These are phyloP conservation scores for Wickerhamomyces canadensis DNA, from an alignment of 805 yeast genomes.

Conservation along the genomic window DNA sequence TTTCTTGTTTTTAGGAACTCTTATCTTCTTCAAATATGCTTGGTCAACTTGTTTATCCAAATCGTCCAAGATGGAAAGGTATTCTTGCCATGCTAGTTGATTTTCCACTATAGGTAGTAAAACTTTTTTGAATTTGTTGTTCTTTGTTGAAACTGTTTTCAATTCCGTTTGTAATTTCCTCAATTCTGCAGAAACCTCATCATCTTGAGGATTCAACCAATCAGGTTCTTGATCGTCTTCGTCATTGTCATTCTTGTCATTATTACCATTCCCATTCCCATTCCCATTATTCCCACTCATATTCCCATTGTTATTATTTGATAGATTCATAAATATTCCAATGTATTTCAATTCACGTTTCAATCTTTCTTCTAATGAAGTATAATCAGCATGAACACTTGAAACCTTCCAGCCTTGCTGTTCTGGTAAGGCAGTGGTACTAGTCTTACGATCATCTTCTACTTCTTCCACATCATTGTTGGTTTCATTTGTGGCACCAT, in stretches of 20 bases:
- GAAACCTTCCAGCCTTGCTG: slow-evolving; percentile 45
- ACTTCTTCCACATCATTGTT: slow-evolving; percentile 23
- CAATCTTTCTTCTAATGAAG: slow-evolving; percentile 78
- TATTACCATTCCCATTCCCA: slow-evolving; percentile 16
- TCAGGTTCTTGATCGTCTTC: slow-evolving; percentile 30
- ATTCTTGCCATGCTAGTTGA: slow-evolving; percentile 93
- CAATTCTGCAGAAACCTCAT: slow-evolving; percentile 84
- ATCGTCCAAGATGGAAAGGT: slow-evolving; percentile 82
- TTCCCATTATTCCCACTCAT: slow-evolving; percentile 17
- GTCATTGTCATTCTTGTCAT: slow-evolving; percentile 15
- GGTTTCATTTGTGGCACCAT: slow-evolving; percentile 17
- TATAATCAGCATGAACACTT: slow-evolving; percentile 55
- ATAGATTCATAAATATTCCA: slow-evolving; percentile 73
- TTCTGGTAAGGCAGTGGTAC: slow-evolving; percentile 28
- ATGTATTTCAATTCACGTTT: slow-evolving; percentile 84
- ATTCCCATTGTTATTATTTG: slow-evolving; percentile 16
- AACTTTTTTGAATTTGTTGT: slow-evolving; percentile 59
- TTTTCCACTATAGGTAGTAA: slow-evolving; percentile 74
- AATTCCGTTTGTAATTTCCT: slow-evolving; percentile 67
- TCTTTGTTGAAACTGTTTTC: slow-evolving; percentile 52
- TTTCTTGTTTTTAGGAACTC: slow-evolving; percentile 54
- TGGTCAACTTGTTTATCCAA: slow-evolving; percentile 96
- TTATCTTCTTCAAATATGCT: slow-evolving; percentile 76
- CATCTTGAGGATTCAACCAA: slow-evolving; percentile 88
- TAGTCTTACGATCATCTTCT: slow-evolving; percentile 20